A percentile compares a stretch with the other conserved stretches of the same genome.
phyloP scores from a whole-genome alignment of 352 stramenopile genomes.

The Globisporangium parvum region DNA sequence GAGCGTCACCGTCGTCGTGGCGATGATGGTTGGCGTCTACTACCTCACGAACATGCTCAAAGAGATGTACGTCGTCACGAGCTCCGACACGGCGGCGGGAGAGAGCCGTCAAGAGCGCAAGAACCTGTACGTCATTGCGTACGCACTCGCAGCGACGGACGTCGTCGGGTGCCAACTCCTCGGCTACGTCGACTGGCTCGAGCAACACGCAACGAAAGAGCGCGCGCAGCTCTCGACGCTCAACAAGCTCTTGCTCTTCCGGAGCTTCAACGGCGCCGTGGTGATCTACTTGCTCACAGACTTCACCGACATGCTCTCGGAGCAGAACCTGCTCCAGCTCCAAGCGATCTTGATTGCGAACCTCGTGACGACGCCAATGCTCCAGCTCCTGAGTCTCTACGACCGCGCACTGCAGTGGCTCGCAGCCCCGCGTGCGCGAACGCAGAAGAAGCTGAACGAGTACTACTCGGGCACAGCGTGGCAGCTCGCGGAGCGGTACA shows the following conservation, averaged over 20 bases:
- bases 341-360: conserved; percentile 77
- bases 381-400: conserved; percentile 57
- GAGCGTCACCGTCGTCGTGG: conserved; percentile 37
- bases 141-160: conserved; percentile 42
- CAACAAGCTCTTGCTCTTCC: conserved; percentile 77
- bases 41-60: conserved; percentile 37
- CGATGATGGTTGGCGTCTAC: conserved; percentile 53
- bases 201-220: conserved; percentile 60
- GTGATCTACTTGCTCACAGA: conserved; percentile 76
- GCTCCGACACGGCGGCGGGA: neutral
- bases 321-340: conserved; percentile 67
- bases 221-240: conserved; percentile 67
- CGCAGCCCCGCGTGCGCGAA: conserved; percentile 46
- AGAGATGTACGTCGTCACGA: conserved; percentile 21
- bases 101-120: conserved; percentile 10
- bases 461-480: conserved; percentile 71
- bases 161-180: conserved; percentile 59
- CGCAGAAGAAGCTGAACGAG: conserved; percentile 69
- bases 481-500: conserved; percentile 62
- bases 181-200: conserved; percentile 46
- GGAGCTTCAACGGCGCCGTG: conserved; percentile 64
- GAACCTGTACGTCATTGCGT: conserved; percentile 52
- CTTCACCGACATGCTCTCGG: conserved; percentile 56
- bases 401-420: conserved; percentile 38
- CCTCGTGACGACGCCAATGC: conserved; percentile 54